phyloP scores from a whole-genome alignment of 129 eudicot species.

The Chrysanthemum makinoi region DNA sequence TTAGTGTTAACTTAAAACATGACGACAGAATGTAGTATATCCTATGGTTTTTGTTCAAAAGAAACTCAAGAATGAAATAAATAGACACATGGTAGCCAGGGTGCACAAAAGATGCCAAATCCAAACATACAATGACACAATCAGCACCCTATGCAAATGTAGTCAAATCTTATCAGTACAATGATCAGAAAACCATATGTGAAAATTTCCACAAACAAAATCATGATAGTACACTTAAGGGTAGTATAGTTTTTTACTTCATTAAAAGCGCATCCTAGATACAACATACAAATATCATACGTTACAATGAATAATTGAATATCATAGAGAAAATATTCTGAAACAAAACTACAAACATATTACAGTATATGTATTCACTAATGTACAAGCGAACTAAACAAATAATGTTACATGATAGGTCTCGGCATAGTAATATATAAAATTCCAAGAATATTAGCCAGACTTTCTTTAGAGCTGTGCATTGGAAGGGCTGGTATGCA shows the following conservation, averaged over 20 bases:
- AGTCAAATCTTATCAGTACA: constrained; percentile 30
- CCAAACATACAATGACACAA: constrained; percentile 23
- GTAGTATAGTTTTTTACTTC: constrained; percentile 7
- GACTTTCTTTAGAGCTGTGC: neutral
- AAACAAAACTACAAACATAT: neutral
- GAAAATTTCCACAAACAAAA: neutral
- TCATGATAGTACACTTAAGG: constrained; percentile 12
- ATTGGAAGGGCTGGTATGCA: neutral
- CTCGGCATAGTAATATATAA: constrained; percentile 6
- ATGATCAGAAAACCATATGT: constrained; percentile 7
- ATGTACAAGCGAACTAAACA: constrained; percentile 30
- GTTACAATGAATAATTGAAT: constrained; percentile 23
- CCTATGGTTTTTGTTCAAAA: neutral
- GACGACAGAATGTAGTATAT: neutral
- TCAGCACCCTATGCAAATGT: constrained; percentile 12
- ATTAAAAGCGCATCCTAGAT: neutral
- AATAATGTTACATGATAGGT: constrained; percentile 11
- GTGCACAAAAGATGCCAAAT: constrained; percentile 9
- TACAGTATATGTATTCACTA: constrained; percentile 19
- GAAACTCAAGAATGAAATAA: neutral
- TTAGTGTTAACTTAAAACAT: neutral
- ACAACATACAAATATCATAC: neutral
- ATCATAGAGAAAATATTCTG: neutral
- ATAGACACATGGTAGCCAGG: neutral
- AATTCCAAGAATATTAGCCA: constrained; percentile 13